A percentile compares a stretch with the other conserved stretches of the same genome.
phyloP scores from a whole-genome alignment of 257 asterid genomes.

The Salvia hispanica region DNA sequence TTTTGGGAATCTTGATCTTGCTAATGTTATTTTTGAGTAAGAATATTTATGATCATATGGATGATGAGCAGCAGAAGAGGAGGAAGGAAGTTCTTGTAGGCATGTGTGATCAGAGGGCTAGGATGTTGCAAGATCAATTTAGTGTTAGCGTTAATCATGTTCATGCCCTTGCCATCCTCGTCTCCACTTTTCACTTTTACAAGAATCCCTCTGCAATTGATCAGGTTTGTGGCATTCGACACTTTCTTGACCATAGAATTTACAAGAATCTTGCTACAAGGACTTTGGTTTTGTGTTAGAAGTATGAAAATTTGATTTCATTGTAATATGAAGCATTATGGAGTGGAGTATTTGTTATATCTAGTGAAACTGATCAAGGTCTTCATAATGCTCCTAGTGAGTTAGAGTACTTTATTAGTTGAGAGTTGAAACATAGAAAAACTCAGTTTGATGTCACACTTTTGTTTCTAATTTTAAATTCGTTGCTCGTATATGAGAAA shows the following conservation, averaged over 20 bases:
- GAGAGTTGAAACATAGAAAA: background rate
- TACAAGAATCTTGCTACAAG: background rate
- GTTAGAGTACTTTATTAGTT: background rate
- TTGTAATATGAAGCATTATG: background rate
- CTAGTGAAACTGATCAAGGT: too few relatives aligned
- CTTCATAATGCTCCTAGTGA: background rate
- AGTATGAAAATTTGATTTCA: background rate
- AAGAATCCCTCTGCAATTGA: conserved; percentile 91
- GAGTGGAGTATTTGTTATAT: too few relatives aligned
- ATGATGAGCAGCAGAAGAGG: conserved; percentile 54
- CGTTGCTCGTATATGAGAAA: background rate
- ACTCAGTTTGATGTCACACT: background rate
- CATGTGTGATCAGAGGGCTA: conserved; percentile 94
- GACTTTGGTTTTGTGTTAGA: background rate
- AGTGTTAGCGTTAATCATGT: conserved; percentile 93
- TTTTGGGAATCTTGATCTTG: conserved; percentile 57
- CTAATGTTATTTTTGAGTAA: conserved; percentile 33
- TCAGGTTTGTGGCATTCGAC: conserved; percentile 55
- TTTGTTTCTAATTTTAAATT: conserved; percentile 1
- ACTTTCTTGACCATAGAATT: conserved; percentile 21
- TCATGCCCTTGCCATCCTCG: conserved; percentile 90
- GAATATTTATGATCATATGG: conserved; percentile 41
- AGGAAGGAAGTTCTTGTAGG: conserved; percentile 77
- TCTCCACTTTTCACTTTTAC: conserved; percentile 82
- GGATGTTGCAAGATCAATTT: conserved; percentile 95